These are phyloP conservation scores for Trifolium repens DNA, from an alignment of 306 rosid species.

Conservation along the genomic window DNA sequence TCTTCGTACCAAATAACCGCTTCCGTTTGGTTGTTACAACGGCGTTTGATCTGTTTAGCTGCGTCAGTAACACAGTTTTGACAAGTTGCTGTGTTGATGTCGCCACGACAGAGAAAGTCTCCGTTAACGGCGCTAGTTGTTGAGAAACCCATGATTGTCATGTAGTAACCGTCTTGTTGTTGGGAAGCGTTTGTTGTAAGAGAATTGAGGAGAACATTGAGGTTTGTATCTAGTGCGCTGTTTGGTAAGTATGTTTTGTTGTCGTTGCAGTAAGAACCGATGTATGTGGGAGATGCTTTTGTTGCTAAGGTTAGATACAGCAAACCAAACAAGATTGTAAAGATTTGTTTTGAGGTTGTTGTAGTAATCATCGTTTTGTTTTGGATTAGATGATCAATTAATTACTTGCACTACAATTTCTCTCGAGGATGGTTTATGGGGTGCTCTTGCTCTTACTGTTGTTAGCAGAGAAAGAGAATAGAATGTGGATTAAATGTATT, in stretches of 20 bases:
- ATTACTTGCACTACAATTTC: not conserved
- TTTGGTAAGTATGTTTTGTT: conserved; percentile 36
- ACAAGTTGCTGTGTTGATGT: conserved; percentile 37
- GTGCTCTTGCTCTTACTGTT: not conserved
- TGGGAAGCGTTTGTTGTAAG: conserved; percentile 47
- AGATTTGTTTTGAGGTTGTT: not conserved
- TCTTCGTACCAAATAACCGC: conserved; percentile 54
- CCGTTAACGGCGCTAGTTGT: conserved; percentile 43
- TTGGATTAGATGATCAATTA: not conserved
- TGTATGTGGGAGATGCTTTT: conserved; percentile 5
- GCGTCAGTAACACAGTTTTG: conserved; percentile 49
- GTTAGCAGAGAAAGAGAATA: not conserved
- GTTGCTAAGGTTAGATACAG: not conserved
- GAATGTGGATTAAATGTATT: not conserved
- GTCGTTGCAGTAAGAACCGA: conserved; percentile 21
- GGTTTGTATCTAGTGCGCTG: conserved; percentile 38
- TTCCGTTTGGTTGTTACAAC: conserved; percentile 49
- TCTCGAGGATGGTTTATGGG: not conserved
- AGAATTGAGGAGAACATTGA: conserved; percentile 44
- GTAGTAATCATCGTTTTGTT: conserved; percentile 34
- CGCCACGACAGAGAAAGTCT: conserved; percentile 67
- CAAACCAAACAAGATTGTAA: not conserved
- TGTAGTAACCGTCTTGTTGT: conserved; percentile 40
- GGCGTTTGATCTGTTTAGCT: not conserved
- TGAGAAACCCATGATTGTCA: conserved; percentile 25